Conservation (phyloP, 2,329 filamentous ascomycete species). For the Stemphylium vesicarium region DNA sequence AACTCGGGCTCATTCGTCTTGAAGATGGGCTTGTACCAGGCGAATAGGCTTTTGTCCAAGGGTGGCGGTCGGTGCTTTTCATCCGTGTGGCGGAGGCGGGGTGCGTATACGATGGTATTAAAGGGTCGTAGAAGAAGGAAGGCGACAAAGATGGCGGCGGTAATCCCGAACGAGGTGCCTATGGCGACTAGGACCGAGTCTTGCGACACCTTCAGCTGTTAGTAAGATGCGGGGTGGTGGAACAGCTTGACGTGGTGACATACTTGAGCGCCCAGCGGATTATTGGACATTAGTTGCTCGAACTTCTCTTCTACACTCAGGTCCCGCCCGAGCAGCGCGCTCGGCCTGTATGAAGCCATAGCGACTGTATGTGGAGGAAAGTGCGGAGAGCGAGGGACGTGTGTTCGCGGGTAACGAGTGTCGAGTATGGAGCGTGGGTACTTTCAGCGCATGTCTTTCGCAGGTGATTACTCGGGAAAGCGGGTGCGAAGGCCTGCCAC, state of each 20-base stretch:
- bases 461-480: neutral
- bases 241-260: neutral
- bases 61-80: conserved; percentile 86
- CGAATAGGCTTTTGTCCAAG: conserved; percentile 83
- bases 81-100: conserved; percentile 90
- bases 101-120: conserved; percentile 91
- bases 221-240: conserved; percentile 6
- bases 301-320: conserved; percentile 41
- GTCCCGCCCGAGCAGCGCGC: conserved; percentile 34
- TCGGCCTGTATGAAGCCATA: conserved; percentile 28
- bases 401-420: neutral
- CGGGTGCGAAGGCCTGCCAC: neutral
- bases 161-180: conserved; percentile 78
- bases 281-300: conserved; percentile 35
- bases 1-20: conserved; percentile 78
- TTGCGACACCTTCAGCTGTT: conserved; percentile 56
- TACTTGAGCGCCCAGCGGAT: conserved; percentile 38
- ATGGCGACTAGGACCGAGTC: conserved; percentile 79
- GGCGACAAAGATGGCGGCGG: conserved; percentile 72
- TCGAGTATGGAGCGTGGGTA: neutral
- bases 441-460: conserved; percentile 5
- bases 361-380: conserved; percentile 15
- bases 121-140: conserved; percentile 93
- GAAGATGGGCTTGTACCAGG: conserved; percentile 83
- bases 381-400: conserved; percentile 1